Conservation (phyloP, 768 basidiomycete genomes). For the Rhizopogon vinicolor region DNA sequence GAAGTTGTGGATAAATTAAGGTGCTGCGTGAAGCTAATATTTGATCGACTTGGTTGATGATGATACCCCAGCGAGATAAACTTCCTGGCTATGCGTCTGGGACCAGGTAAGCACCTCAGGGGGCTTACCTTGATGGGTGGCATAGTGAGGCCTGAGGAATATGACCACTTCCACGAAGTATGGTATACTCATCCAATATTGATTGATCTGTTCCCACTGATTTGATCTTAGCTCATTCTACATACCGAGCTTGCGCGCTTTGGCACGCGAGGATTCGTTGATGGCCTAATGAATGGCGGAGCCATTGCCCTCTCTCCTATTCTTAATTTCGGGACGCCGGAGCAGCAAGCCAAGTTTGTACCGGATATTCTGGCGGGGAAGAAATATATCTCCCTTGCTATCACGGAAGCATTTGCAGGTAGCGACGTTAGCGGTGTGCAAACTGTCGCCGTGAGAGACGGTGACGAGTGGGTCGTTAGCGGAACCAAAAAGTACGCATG, state of each 20-base stretch:
- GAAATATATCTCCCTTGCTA: constrained; percentile 86
- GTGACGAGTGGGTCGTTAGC: constrained; percentile 81
- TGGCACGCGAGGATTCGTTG: constrained; percentile 82
- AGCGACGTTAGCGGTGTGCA: constrained; percentile 82
- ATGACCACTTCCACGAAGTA: constrained; percentile 93
- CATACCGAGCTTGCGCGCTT: constrained; percentile 81
- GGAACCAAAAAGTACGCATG: constrained; percentile 83
- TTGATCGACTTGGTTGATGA: neutral
- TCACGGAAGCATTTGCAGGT: constrained; percentile 91
- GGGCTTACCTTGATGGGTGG: constrained; percentile 76
- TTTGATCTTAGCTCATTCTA: constrained; percentile 56
- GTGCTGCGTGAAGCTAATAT: constrained; percentile 26
- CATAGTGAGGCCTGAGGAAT: constrained; percentile 73
- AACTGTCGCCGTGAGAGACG: constrained; percentile 83
- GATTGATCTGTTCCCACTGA: neutral
- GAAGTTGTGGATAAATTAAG: constrained; percentile 82
- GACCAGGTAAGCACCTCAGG: constrained; percentile 84
- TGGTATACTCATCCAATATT: neutral
- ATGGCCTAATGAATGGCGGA: constrained; percentile 75
- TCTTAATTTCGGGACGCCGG: constrained; percentile 80
- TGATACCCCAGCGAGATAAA: constrained; percentile 56
- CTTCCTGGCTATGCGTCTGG: constrained; percentile 85
- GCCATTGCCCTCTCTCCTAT: constrained; percentile 91
- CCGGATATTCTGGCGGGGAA: constrained; percentile 72
- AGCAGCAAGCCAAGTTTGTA: constrained; percentile 65